These are phyloP conservation scores for Aspergillus diversus DNA, from an alignment of 495 filamentous ascomycete species.

Conservation along the genomic window DNA sequence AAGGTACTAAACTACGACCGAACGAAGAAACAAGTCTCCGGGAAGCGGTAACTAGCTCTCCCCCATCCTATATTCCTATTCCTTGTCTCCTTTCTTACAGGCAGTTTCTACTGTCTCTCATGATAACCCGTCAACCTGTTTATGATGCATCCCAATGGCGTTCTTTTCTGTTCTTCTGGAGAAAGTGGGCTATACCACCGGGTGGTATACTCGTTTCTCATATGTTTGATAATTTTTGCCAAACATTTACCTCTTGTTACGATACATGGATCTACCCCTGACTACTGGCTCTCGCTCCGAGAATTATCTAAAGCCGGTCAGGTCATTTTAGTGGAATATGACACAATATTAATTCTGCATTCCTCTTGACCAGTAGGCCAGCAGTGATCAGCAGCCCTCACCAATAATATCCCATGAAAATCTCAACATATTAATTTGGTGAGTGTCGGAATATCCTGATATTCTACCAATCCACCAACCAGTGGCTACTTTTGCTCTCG, in stretches of 20 bases:
- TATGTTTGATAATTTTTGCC: slow-evolving; percentile 4
- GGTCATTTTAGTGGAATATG: neutral
- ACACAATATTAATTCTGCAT: neutral
- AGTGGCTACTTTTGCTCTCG: no score
- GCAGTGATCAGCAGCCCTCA: no score
- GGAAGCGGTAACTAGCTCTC: slow-evolving; percentile 17
- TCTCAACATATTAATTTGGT: no score
- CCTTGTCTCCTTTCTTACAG: neutral
- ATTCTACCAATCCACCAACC: no score
- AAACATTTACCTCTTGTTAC: neutral
- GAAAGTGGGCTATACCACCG: neutral
- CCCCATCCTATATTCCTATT: neutral
- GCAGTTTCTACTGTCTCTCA: neutral
- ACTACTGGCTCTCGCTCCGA: neutral
- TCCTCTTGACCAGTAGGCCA: neutral
- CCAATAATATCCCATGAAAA: no score
- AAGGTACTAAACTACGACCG: slow-evolving; percentile 68
- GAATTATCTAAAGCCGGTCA: neutral
- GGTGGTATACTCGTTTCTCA: slow-evolving; percentile 13
- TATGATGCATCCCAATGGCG: slow-evolving; percentile 27
- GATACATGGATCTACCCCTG: neutral
- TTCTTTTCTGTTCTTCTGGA: slow-evolving; percentile 11
- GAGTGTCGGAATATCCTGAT: no score
- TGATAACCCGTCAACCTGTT: slow-evolving; percentile 13
- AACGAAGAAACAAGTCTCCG: slow-evolving; percentile 37